Evolutionary conservation across 2,329 filamentous ascomycete species (phyloP), one percentile per base, ranked within the genome.

Genomic region (Penicillium sp.): DNA sequence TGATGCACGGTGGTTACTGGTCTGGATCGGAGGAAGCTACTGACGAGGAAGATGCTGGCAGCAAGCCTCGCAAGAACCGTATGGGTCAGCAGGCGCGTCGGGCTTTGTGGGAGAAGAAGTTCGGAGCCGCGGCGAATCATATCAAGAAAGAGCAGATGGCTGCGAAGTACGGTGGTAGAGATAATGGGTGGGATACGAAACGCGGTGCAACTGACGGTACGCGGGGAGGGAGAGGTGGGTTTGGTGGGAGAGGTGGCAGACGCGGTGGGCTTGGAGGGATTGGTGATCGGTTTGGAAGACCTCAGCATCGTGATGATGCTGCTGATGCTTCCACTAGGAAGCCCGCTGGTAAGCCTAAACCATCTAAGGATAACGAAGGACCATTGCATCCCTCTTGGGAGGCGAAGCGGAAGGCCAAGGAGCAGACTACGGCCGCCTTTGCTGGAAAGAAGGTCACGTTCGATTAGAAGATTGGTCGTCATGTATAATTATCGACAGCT

Each of bases 311-410:
- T 3, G 25, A 53, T 16, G 43, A 51, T 14, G 46, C 53, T 27
- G 41, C 42, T 30, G 52, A 57, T 22, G 11, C 14, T 19, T 11
- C 16, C 64, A 62, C 14, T 61, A 27, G 36, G 60, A 49, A 54
- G 31, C 46, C 33, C 16, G 42, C 51, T 16, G 36, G 38, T 8
- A 45, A 57, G 62, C 34, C 60, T 43, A 46, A 54, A 29, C 55
- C 60, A 16, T 50, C 57, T 1, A 57, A 65, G 49, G 78, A 82
- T 50, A 78, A 82, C 49, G 67, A 71, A 35, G 79, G 79, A 9
- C 68, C 77, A 5, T 57, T 85, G 58, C 82, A 86, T 76, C 82
- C 82, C 16, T 83, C 80, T 46, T 86, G 82, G 82, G 77, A 80
- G 64, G 82, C 82, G 6, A 80, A 80, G 27, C 81, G 79, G 70